A percentile compares a stretch with the other conserved stretches of the same genome.
These are phyloP conservation scores for Termitomyces sp. DNA, from an alignment of 768 basidiomycete species.

Conservation along the genomic window DNA sequence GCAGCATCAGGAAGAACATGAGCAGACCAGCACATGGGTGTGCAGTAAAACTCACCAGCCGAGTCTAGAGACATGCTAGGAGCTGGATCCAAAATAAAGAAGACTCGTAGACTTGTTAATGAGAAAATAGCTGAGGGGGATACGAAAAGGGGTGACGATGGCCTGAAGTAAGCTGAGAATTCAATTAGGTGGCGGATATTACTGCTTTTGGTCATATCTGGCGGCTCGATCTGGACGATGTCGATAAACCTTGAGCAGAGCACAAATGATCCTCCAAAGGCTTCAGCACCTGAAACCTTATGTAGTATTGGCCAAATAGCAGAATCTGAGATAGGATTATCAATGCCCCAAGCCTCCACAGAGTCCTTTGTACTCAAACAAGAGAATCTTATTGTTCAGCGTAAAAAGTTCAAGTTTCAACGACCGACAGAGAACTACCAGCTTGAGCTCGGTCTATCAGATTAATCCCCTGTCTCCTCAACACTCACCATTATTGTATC, in stretches of 20 bases:
- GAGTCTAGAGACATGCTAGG: neutral
- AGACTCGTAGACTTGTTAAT: no score
- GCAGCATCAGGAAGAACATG: neutral
- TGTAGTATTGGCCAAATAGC: neutral
- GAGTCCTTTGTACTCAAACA: neutral
- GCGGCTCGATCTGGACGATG: neutral
- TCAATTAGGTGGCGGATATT: neutral
- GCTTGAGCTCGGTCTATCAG: neutral
- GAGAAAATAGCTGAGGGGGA: no score
- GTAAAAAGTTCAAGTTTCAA: neutral
- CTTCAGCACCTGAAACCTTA: neutral
- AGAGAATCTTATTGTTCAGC: neutral
- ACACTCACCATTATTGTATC: neutral
- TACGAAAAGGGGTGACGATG: neutral
- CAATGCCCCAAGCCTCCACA: neutral
- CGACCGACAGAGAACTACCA: neutral
- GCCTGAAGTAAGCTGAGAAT: neutral
- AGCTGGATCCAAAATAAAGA: no score
- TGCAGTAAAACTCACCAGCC: neutral
- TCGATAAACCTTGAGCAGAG: neutral
- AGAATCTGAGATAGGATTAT: neutral
- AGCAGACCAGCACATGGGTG: neutral
- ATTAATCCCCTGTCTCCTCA: neutral
- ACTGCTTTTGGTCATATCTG: neutral
- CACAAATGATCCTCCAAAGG: neutral